Evolutionary conservation across 164 flowering plant species (phyloP), one percentile per base, ranked within the genome.

Genomic region (Dillenia suffruticosa): DNA sequence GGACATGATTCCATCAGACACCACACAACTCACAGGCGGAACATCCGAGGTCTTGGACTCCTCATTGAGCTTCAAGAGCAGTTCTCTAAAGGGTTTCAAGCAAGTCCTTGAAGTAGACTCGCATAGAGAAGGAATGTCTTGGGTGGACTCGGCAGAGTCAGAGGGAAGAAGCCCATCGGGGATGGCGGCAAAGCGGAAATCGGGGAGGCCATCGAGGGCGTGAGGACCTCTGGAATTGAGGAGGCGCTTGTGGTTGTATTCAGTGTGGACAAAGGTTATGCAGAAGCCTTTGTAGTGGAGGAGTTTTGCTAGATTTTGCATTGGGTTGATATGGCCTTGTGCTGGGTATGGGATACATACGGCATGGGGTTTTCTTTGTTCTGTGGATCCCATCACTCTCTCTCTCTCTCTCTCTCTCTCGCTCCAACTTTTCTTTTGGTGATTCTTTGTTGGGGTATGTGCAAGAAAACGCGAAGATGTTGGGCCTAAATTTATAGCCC

Each of bases 141-240:
- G 85, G 10, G 81, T 79, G 17, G 63, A 32, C 40, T 32, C 63
- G 51, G 77, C 77, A 10, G 24, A 67, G 40, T 79, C 73, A 9
- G 74, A 49, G 1, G 77, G 68, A 0, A 83, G 81, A 17, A 78
- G 76, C 13, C 82, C 84, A 51, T 81, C 84, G 7, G 62, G 40
- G 45, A 65, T 57, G 44, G 62, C 10, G 15, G 49, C 62, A 14
- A 65, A 65, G 8, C 71, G 56, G 49, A 68, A 68, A 17, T 53
- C 24, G 1, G 65, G 56, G 50, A 49, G 59, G 44, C 60, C 61
- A 14, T 43, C 48, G 50, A 68, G 56, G 54, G 71, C 59, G 15
- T 11, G 19, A 3, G 49, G 46, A 1, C 71, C 71, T 10, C 56
- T 43, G 14, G 71, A 46, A 15, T 51, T 49, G 13, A 61, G 7